These are phyloP conservation scores for Iodosphaeria phyllophila DNA, from an alignment of 2,329 filamentous ascomycete genomes.

Conservation along the genomic window DNA sequence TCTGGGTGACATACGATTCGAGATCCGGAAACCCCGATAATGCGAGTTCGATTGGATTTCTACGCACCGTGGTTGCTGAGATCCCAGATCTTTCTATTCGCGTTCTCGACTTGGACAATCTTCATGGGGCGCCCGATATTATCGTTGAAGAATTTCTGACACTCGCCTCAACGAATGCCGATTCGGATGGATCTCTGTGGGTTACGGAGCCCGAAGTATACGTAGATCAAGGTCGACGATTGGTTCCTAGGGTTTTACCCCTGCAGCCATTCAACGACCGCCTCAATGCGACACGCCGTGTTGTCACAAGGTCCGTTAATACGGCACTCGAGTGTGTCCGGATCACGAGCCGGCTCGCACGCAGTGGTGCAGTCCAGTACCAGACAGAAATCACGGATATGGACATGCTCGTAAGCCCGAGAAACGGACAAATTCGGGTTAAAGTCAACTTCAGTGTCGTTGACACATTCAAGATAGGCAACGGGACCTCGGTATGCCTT, in stretches of 20 bases:
- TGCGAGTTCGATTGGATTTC: slow-evolving; percentile 12
- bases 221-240: slow-evolving; percentile 13
- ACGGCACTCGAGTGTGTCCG: slow-evolving; percentile 14
- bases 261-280: slow-evolving; percentile 18
- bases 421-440: slow-evolving; percentile 5
- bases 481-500: slow-evolving; percentile 8
- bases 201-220: slow-evolving; percentile 19
- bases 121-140: slow-evolving; percentile 2
- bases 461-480: slow-evolving; percentile 10
- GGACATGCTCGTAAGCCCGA: not conserved
- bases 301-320: slow-evolving; percentile 14
- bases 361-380: slow-evolving; percentile 7
- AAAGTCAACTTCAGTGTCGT: slow-evolving; percentile 19
- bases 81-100: slow-evolving; percentile 10
- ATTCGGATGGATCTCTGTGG: slow-evolving; percentile 8
- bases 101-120: slow-evolving; percentile 10
- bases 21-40: slow-evolving; percentile 8
- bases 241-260: slow-evolving; percentile 20
- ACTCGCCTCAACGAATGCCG: slow-evolving; percentile 2
- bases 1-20: slow-evolving; percentile 11
- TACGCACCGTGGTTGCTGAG: slow-evolving; percentile 13
- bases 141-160: slow-evolving; percentile 7
- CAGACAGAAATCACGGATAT: slow-evolving; percentile 3
- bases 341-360: slow-evolving; percentile 5
- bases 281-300: slow-evolving; percentile 17